These are phyloP conservation scores for Lactarius pseudohatsudake DNA, from an alignment of 768 basidiomycete species.

Conservation along the genomic window DNA sequence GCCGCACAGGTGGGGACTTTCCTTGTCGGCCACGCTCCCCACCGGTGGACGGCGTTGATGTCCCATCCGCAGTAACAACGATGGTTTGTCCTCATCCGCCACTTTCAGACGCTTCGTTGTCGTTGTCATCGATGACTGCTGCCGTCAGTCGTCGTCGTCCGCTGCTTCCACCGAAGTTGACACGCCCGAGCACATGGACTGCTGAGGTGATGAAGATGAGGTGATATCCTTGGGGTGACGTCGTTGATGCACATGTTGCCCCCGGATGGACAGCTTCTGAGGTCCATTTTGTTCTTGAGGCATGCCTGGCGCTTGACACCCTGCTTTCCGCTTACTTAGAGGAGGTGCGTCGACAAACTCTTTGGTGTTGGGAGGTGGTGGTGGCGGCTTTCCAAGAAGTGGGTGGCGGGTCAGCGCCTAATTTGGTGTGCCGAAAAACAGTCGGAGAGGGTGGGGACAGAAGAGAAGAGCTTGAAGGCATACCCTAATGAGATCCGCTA, in stretches of 20 bases:
- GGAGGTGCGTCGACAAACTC: not conserved
- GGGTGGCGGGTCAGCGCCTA: not conserved
- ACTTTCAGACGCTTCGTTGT: constrained; percentile 16
- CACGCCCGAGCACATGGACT: constrained; percentile 1
- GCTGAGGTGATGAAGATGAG: not conserved
- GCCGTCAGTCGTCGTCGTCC: not conserved
- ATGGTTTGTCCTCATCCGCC: constrained; percentile 19
- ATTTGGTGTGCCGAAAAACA: not conserved
- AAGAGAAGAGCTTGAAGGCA: constrained; percentile 17
- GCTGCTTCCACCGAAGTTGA: constrained; percentile 3
- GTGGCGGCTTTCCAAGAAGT: constrained; percentile 13
- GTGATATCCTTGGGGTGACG: constrained; percentile 3
- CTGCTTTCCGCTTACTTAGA: constrained; percentile 7
- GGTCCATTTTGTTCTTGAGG: not conserved
- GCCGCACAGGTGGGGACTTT: not conserved
- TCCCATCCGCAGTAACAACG: constrained; percentile 21
- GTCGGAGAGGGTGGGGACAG: not conserved
- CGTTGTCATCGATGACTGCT: not conserved
- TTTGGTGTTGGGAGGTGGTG: not conserved
- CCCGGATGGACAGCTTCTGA: constrained; percentile 18
- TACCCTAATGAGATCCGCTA: constrained; percentile 30
- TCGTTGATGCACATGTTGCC: constrained; percentile 20
- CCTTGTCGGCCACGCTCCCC: not conserved
- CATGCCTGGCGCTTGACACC: not conserved
- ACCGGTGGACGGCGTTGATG: not conserved